Conservation (phyloP, 2,329 filamentous ascomycete genomes). For the Beauveria bassiana region DNA sequence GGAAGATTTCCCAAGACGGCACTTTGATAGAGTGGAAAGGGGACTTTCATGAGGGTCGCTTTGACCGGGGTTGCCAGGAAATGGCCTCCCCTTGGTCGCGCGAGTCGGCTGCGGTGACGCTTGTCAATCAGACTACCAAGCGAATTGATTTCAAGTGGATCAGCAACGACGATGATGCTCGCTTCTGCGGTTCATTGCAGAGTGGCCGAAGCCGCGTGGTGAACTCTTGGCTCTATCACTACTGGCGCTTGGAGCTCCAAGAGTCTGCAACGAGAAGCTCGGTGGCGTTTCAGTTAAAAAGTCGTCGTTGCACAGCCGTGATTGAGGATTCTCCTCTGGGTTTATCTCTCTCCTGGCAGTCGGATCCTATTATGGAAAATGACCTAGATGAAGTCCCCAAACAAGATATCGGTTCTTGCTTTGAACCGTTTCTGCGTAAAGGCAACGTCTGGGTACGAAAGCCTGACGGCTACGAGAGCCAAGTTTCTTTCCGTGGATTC, state of each 20-base stretch:
- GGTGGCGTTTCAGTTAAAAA: too few species aligned
- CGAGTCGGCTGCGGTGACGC: conserved; percentile 14
- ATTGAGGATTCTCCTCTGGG: too few species aligned
- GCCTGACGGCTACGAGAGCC: too few species aligned
- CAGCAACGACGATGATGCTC: conserved; percentile 15
- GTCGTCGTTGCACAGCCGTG: too few species aligned
- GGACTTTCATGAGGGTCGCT: conserved; percentile 8
- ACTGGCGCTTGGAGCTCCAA: conserved; percentile 9
- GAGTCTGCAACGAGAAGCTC: too few species aligned
- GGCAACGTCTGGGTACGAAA: too few species aligned
- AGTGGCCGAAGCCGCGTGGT: neutral
- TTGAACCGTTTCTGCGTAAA: too few species aligned
- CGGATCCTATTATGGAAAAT: too few species aligned
- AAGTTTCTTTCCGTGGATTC: too few species aligned
- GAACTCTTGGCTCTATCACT: conserved; percentile 11
- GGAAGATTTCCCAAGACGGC: conserved; percentile 15
- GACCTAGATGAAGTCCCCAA: too few species aligned
- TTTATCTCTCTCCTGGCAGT: too few species aligned
- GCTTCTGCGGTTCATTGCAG: conserved; percentile 10
- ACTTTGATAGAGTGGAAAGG: conserved; percentile 16
- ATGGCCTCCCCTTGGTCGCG: conserved; percentile 14
- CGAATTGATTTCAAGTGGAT: conserved; percentile 19
- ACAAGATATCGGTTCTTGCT: too few species aligned
- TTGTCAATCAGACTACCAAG: conserved; percentile 18
- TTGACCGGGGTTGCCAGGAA: conserved; percentile 15